Conservation (phyloP, 2,329 filamentous ascomycete genomes). For the Leptodontidium sp. region DNA sequence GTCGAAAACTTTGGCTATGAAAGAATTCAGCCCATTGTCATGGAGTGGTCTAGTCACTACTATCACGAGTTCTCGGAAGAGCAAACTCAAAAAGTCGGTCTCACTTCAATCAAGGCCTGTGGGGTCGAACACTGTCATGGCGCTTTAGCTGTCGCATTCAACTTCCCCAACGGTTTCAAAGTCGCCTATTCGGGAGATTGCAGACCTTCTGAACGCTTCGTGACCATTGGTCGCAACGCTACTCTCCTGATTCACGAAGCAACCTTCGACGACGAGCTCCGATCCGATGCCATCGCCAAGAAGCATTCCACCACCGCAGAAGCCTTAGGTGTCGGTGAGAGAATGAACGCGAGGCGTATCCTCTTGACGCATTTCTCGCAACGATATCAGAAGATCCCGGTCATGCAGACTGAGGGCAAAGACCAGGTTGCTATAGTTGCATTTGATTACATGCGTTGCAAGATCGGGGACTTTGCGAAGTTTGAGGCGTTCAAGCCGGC, state of each 20-base stretch:
- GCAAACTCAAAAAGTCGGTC: constrained; percentile 61
- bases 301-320: constrained; percentile 90
- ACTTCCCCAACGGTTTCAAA: constrained; percentile 82
- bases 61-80: constrained; percentile 49
- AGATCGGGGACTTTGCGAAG: constrained; percentile 73
- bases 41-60: constrained; percentile 27
- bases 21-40: constrained; percentile 46
- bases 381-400: constrained; percentile 68
- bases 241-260: constrained; percentile 95
- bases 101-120: constrained; percentile 72
- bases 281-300: constrained; percentile 82
- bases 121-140: constrained; percentile 81
- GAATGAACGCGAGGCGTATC: constrained; percentile 82
- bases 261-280: constrained; percentile 89
- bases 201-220: constrained; percentile 77
- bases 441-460: constrained; percentile 82
- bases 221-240: constrained; percentile 72
- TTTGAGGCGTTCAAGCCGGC: constrained; percentile 70
- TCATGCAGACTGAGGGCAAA: constrained; percentile 51
- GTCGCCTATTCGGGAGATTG: constrained; percentile 96
- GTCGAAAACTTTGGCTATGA: constrained; percentile 80
- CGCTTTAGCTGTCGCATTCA: constrained; percentile 78
- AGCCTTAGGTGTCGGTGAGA: constrained; percentile 77
- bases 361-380: constrained; percentile 96
- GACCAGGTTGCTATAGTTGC: constrained; percentile 75